Evolutionary conservation across 495 filamentous ascomycete species (phyloP).

Genomic region (Lepidopterella palustris): DNA sequence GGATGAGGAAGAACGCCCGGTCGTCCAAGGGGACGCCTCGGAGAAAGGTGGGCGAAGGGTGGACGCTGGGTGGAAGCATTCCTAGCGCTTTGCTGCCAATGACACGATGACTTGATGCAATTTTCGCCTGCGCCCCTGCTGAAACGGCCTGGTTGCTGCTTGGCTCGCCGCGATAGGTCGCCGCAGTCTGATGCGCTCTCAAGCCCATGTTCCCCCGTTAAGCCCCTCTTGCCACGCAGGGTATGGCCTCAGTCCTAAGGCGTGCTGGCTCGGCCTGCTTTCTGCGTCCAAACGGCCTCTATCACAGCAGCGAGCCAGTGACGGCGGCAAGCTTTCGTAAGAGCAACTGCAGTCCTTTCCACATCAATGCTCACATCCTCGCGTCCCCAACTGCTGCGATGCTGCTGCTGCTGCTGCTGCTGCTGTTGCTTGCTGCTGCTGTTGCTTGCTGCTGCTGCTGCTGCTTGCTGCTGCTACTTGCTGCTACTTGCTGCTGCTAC

Average conservation of each 20-base stretch:
- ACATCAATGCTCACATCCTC: no score
- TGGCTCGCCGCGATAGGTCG: constrained; percentile 1
- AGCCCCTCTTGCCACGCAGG: not conserved
- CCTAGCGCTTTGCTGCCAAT: no score
- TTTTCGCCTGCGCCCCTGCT: not conserved
- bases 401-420: not conserved
- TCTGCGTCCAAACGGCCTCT: not conserved
- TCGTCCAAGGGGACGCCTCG: not conserved
- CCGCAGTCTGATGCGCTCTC: no score
- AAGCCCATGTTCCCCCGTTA: no score
- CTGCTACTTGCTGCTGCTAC: no score
- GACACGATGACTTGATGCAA: no score
- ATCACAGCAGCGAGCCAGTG: not conserved
- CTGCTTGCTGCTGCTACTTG: no score
- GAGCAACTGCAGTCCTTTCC: no score
- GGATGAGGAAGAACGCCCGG: no score
- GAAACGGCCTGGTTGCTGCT: not conserved
- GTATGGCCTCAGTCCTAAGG: not conserved
- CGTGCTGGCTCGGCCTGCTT: not conserved
- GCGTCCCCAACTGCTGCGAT: not conserved
- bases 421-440: not conserved
- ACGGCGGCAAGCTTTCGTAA: not conserved
- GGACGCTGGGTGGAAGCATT: no score
- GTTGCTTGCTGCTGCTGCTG: no score
- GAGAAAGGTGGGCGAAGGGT: not conserved